Conservation (phyloP, 805 yeast species). For the Ogataea saltuana region DNA sequence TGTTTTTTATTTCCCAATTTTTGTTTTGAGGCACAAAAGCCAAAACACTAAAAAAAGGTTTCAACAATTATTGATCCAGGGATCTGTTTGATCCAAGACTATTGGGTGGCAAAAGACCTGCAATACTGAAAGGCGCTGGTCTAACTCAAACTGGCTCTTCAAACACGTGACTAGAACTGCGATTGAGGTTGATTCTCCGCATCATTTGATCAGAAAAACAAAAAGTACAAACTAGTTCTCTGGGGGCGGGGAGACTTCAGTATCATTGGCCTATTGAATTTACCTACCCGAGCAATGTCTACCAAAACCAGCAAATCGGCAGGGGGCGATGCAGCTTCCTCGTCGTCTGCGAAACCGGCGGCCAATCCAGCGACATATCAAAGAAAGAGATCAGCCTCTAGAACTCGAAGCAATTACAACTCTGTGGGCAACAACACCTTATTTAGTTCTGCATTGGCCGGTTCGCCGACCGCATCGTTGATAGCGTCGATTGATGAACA, state of each 20-base stretch:
- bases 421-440: constrained; percentile 26
- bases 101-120: not conserved
- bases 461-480: constrained; percentile 9
- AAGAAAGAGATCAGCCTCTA: constrained; percentile 37
- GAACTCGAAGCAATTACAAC: constrained; percentile 35
- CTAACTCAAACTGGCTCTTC: not conserved
- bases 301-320: constrained; percentile 13
- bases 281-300: no score
- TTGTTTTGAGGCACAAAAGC: not conserved
- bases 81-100: not conserved
- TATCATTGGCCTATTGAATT: no score
- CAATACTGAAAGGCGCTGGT: not conserved
- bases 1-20: no score
- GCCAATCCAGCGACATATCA: constrained; percentile 15
- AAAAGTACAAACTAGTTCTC: not conserved
- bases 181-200: not conserved
- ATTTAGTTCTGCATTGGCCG: constrained; percentile 12
- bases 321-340: constrained; percentile 1
- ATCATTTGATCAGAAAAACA: not conserved
- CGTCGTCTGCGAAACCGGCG: constrained; percentile 3
- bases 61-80: not conserved
- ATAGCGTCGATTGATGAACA: constrained; percentile 10
- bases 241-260: no score
- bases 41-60: not conserved
- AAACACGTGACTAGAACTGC: not conserved